Percentiles rank a stretch among this genome's conserved stretches.
Conservation (phyloP, 2,329 filamentous ascomycete species). For the Aureobasidium zeae region DNA sequence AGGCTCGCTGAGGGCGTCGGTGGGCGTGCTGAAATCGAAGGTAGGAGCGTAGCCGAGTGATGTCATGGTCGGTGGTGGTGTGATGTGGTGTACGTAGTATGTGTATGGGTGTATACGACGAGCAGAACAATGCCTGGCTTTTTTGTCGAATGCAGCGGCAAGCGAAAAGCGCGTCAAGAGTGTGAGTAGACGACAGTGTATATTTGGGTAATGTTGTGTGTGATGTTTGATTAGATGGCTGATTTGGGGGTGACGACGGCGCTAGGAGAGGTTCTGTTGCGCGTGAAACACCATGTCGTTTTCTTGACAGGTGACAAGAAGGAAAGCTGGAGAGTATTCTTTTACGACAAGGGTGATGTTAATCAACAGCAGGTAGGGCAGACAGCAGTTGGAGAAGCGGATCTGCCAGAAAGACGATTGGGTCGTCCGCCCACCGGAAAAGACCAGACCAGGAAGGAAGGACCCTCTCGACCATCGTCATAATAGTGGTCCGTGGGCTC, state of each 20-base stretch:
- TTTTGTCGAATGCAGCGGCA: neutral
- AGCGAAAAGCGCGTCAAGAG: neutral
- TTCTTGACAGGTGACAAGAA: neutral
- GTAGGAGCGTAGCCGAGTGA: slow-evolving; percentile 5
- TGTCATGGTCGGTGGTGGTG: neutral
- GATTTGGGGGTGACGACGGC: slow-evolving; percentile 9
- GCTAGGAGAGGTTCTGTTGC: slow-evolving; percentile 1
- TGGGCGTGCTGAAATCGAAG: slow-evolving; percentile 1
- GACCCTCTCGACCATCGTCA: slow-evolving; percentile 4
- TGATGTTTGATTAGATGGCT: slow-evolving; percentile 13
- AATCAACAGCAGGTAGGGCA: neutral
- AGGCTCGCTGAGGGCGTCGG: slow-evolving; percentile 5
- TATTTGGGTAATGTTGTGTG: neutral
- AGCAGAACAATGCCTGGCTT: neutral
- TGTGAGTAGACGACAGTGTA: neutral
- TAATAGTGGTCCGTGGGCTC: slow-evolving; percentile 7
- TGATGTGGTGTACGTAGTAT: too few relatives aligned
- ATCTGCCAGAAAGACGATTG: slow-evolving; percentile 11
- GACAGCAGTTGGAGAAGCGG: slow-evolving; percentile 4
- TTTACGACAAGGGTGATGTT: neutral
- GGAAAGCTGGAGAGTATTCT: neutral
- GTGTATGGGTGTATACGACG: too few relatives aligned
- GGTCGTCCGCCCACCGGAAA: slow-evolving; percentile 1
- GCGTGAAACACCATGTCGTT: slow-evolving; percentile 16
- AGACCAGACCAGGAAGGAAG: slow-evolving; percentile 5